Evolutionary conservation across 176 grass and related monocot genomes (phyloP).

Genomic region (Triticum monococcum): DNA sequence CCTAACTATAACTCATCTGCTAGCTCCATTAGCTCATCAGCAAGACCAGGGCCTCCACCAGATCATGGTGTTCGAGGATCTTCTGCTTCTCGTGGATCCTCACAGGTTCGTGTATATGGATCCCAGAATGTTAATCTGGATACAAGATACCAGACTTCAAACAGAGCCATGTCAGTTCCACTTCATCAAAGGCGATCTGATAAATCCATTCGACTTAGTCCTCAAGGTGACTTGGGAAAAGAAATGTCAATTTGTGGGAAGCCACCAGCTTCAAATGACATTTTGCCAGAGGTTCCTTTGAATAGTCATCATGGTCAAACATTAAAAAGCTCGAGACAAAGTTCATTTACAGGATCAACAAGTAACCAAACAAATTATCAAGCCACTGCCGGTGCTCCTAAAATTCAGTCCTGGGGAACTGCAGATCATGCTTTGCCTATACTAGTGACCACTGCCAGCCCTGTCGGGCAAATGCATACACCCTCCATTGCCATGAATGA

Average conservation of each 20-base stretch:
- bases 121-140: constrained; percentile 54
- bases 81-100: constrained; percentile 44
- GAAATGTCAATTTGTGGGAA: constrained; percentile 64
- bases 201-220: constrained; percentile 63
- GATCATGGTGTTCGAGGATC: constrained; percentile 32
- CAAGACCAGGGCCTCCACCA: constrained; percentile 18
- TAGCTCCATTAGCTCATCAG: constrained; percentile 13
- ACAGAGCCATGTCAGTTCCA: constrained; percentile 43
- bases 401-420: constrained; percentile 24
- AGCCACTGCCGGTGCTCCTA: constrained; percentile 6
- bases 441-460: background rate
- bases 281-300: constrained; percentile 22
- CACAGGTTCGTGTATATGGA: constrained; percentile 39
- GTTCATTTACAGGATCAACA: constrained; percentile 11
- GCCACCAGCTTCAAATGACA: constrained; percentile 39
- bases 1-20: constrained; percentile 24
- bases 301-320: constrained; percentile 40
- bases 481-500: constrained; percentile 16
- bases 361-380: constrained; percentile 10
- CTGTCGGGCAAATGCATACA: constrained; percentile 26
- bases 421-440: constrained; percentile 3
- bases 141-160: constrained; percentile 60
- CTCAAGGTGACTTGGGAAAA: constrained; percentile 65
- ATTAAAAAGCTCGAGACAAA: constrained; percentile 15
- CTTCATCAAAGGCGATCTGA: constrained; percentile 58